These are phyloP conservation scores for Aureobasidium musti DNA, from an alignment of 2,329 filamentous ascomycete genomes.

Conservation along the genomic window DNA sequence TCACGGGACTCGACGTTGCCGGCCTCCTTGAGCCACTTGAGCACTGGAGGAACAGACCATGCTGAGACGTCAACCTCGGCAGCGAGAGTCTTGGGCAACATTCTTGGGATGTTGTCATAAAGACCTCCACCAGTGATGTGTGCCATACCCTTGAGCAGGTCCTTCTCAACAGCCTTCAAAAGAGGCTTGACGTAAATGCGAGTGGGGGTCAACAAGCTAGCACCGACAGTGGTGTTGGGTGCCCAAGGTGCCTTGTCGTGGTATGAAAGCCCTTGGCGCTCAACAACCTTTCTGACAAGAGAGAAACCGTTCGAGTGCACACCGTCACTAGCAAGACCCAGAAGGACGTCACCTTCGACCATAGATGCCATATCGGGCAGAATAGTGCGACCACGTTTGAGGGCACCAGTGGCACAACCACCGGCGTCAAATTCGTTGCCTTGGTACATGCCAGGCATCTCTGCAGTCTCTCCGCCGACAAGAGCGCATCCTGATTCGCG, in stretches of 20 bases:
- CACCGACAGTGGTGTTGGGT: conserved; percentile 62
- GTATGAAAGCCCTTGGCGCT: conserved; percentile 72
- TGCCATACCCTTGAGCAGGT: conserved; percentile 83
- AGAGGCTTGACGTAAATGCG: conserved; percentile 80
- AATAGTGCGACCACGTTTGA: conserved; percentile 64
- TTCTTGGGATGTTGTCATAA: conserved; percentile 89
- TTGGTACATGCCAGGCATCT: conserved; percentile 95
- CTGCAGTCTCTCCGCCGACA: conserved; percentile 95
- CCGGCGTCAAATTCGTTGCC: conserved; percentile 90
- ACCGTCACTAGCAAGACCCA: conserved; percentile 82
- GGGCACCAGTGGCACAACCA: conserved; percentile 84
- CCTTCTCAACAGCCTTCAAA: conserved; percentile 62
- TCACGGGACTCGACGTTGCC: conserved; percentile 73
- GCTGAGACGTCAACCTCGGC: conserved; percentile 76
- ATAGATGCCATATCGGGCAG: conserved; percentile 77
- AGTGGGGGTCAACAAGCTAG: conserved; percentile 82
- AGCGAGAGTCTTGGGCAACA: conserved; percentile 76
- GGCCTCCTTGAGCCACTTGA: conserved; percentile 78
- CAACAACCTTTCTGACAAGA: conserved; percentile 86
- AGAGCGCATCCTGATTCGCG: conserved; percentile 81
- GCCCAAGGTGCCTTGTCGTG: conserved; percentile 77
- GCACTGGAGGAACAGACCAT: conserved; percentile 77
- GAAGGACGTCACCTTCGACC: conserved; percentile 77
- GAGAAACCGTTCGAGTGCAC: conserved; percentile 98
- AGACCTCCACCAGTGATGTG: conserved; percentile 97